Conservation (phyloP, 805 yeast species). For the Hanseniaspora taiwanica region DNA sequence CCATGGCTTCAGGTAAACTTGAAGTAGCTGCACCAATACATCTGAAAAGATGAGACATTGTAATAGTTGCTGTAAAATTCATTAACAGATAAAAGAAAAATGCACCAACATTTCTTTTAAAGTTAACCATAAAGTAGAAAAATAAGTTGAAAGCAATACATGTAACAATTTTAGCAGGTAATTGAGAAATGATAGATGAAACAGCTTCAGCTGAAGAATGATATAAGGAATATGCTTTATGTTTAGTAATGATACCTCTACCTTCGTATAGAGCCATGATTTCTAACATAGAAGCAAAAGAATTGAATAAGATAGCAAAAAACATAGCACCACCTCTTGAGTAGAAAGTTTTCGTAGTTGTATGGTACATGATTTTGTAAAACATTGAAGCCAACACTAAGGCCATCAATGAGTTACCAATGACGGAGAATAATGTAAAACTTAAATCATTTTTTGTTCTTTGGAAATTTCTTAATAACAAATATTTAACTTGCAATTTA, state of each 20-base stretch:
- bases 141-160: constrained; percentile 36
- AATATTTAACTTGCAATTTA: constrained; percentile 36
- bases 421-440: constrained; percentile 28
- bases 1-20: constrained; percentile 41
- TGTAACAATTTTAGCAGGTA: constrained; percentile 35
- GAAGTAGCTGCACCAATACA: constrained; percentile 36
- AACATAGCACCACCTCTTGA: constrained; percentile 53
- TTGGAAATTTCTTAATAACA: constrained; percentile 33
- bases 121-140: constrained; percentile 40
- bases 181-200: constrained; percentile 37
- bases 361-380: constrained; percentile 30
- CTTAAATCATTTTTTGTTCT: constrained; percentile 40
- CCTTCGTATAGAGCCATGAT: constrained; percentile 41
- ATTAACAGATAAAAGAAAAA: constrained; percentile 41
- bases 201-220: constrained; percentile 49
- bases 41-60: constrained; percentile 44
- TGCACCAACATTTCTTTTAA: constrained; percentile 37
- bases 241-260: constrained; percentile 46
- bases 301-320: constrained; percentile 51
- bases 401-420: constrained; percentile 40
- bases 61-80: constrained; percentile 30
- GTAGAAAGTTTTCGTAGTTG: constrained; percentile 34
- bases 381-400: constrained; percentile 44
- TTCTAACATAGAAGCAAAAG: constrained; percentile 48
- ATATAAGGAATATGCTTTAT: constrained; percentile 40